Base-by-base conservation (phyloP, 345 rosid genomes). In the Geranium rotundifolium region DNA sequence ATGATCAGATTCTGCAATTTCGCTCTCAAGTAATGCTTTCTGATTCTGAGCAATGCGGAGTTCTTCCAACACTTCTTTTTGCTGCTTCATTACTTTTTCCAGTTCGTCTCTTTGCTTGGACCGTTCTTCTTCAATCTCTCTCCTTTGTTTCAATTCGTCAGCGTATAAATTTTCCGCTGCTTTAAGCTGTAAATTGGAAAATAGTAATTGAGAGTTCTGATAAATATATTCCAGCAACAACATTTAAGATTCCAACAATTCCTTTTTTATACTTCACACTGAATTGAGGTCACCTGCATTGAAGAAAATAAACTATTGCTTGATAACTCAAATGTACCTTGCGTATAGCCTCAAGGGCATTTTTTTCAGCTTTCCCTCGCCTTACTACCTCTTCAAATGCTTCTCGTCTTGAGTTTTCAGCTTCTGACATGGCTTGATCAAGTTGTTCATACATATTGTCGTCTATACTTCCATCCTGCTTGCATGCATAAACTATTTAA, bases 311-410 rank as follows among this genome's bases (percentile, higher is more conserved):
- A 34, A 34, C 41, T 34, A 8, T 34, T 34, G 6, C 41, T 34
- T 34, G 41, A 34, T 34, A 34, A 34, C 41, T 8, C 6, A 65
- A 63, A 6, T 19, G 64, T 74, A 89, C 99, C 95, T 66, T 85
- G 69, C 75, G 85, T 37, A 82, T 76, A 58, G 91, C 83, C 65
- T 82, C 95, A 63, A 83, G 64, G 62, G 84, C 86, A 34, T 75
- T 86, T 56, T 70, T 84, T 72, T 93, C 95, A 58, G 91, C 86
- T 79, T 83, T 82, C 62, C 72, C 77, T 63, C 84, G 85, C 78
- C 79, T 77, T 49, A 66, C 30, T 66, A 80, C 84, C 82, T 84
- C 97, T 65, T 73, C 77, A 68, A 72, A 63, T 62, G 89, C 92
- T 68, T 79, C 90, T 68, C 56, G 71, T 73, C 76, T 83, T 62